Base-by-base conservation (phyloP, 345 rosid species). In the Erucastrum elatum region DNA sequence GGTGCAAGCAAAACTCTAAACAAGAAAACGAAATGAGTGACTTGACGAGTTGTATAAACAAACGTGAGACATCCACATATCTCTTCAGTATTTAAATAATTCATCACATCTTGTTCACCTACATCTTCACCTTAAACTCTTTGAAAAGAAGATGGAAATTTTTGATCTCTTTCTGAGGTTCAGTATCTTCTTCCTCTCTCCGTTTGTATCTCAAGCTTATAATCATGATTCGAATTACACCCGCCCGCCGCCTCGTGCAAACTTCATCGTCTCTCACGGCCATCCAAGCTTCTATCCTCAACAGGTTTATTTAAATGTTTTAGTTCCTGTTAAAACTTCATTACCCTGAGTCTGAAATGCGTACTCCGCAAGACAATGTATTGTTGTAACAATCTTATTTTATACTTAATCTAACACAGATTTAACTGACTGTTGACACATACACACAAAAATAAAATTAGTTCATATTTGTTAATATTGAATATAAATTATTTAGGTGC, bases 251-350 rank as follows among this genome's bases (percentile, higher is more conserved):
- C 80, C 93, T 26, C 75, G 91, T 11, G 55, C 33, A 1, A 12
- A 86, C 26, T 62, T 89, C 79, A 17, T 75, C 66, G 70, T 91
- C 37, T 55, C 81, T 11, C 87, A 91, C 34, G n/a, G 69, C 2
- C 56, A 90, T 26, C 86, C 92, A 5, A 79, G 82, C 5, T 80
- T 85, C 30, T 84, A 86, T 58, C 93, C 98, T 63, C 97, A 94
- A 82, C 98, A 94, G 94, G 98, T 93, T 17, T n/a, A 5, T n/a
- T 4, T 51, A 51, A 51, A n/a, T 51, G 56, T 51, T 16, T 51
- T 51, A 51, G 56, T 49, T n/a, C 56, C 17, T 49, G 17, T 51
- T 5, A n/a, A 51, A 13, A n/a, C n/a, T n/a, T 51, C 56, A 51
- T 51, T 51, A 6, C 17, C 53, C 56, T 51, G 17, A 73, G 26